Evolutionary conservation across 2,329 filamentous ascomycete species (phyloP).

Genomic region (Huntiella savannae): DNA sequence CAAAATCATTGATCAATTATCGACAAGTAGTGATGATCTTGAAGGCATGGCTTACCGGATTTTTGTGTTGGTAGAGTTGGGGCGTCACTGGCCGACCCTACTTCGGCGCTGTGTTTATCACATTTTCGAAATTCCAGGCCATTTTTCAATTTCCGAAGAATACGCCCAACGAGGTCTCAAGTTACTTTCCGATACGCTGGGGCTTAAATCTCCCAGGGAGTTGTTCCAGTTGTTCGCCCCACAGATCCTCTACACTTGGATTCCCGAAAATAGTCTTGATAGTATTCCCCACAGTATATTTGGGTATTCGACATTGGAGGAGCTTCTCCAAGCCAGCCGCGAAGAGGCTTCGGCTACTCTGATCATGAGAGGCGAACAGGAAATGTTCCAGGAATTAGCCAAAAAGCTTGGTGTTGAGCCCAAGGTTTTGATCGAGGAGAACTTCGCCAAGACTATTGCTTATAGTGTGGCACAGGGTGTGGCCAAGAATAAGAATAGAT

Average conservation of each 20-base stretch:
- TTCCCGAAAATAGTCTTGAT: slow-evolving; percentile 45
- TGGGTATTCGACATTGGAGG: slow-evolving; percentile 48
- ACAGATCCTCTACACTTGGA: slow-evolving; percentile 83
- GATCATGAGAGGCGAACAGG: slow-evolving; percentile 58
- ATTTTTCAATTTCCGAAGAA: slow-evolving; percentile 26
- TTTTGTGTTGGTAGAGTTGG: slow-evolving; percentile 56
- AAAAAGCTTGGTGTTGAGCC: slow-evolving; percentile 33
- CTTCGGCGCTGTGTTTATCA: slow-evolving; percentile 77
- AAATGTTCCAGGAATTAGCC: slow-evolving; percentile 42
- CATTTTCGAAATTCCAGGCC: slow-evolving; percentile 74
- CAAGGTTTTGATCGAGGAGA: slow-evolving; percentile 39
- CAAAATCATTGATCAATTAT: slow-evolving; percentile 65
- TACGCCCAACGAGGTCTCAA: slow-evolving; percentile 58
- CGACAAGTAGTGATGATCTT: slow-evolving; percentile 45
- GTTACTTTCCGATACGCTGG: slow-evolving; percentile 44
- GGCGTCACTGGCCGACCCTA: slow-evolving; percentile 68
- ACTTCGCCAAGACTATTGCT: slow-evolving; percentile 62
- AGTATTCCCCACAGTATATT: slow-evolving; percentile 75
- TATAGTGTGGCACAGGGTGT: slow-evolving; percentile 55
- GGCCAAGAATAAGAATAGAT: slow-evolving; percentile 9
- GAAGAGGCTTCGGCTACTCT: slow-evolving; percentile 64
- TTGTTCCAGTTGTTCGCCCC: slow-evolving; percentile 73
- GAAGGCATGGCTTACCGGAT: slow-evolving; percentile 79
- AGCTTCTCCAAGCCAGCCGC: slow-evolving; percentile 51
- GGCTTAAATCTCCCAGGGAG: slow-evolving; percentile 44